phyloP scores from a whole-genome alignment of 345 rosid genomes.

The Acer campestre region DNA sequence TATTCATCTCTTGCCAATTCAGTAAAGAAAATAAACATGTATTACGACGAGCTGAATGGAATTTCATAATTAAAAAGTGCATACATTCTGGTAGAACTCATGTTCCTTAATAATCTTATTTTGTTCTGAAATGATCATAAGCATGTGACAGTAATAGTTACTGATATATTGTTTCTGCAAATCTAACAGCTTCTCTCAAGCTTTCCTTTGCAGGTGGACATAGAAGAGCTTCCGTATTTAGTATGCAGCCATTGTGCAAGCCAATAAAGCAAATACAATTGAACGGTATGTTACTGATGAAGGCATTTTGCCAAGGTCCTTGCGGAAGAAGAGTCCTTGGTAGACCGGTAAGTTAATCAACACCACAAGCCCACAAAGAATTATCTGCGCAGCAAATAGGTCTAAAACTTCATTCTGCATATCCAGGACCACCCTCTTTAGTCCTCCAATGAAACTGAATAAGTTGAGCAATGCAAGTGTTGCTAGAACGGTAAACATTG shows the following conservation, averaged over 20 bases:
- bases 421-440: constrained; percentile 19
- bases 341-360: constrained; percentile 39
- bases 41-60: neutral
- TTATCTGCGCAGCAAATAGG: constrained; percentile 33
- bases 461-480: constrained; percentile 46
- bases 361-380: constrained; percentile 35
- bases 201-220: neutral
- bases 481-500: constrained; percentile 44
- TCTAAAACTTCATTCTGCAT: constrained; percentile 7
- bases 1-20: neutral
- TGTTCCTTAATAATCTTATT: neutral
- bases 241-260: constrained; percentile 25
- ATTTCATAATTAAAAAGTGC: neutral
- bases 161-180: neutral
- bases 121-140: neutral
- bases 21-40: neutral
- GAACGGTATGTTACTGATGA: constrained; percentile 27
- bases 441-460: constrained; percentile 29
- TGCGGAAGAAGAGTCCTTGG: constrained; percentile 35
- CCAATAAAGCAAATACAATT: constrained; percentile 28
- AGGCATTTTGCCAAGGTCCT: constrained; percentile 48
- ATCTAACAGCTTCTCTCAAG: neutral
- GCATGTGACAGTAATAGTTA: neutral
- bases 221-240: neutral
- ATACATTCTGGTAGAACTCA: neutral